Base-by-base conservation (phyloP, 192 early-diverging fungal species). In the Gaertneriomyces semiglobifer region DNA sequence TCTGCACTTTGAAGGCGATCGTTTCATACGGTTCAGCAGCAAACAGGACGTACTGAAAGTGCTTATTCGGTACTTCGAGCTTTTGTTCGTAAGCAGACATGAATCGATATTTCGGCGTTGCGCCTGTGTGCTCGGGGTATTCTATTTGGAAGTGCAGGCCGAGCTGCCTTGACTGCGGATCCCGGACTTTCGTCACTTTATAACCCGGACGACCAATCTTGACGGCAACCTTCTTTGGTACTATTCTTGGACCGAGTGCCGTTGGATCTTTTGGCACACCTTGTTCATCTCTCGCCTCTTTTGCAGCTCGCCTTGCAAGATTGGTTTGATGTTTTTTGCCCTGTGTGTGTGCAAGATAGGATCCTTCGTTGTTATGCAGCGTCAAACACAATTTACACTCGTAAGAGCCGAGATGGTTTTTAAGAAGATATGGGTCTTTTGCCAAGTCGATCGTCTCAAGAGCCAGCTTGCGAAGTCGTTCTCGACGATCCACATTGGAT, bases 321-420 rank as follows among this genome's bases (percentile, higher is more conserved):
- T 98, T 98, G 12, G 92, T 89, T 63, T 94, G 92, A 81, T 98
- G 96, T 80, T 97, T 98, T 67, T 98, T 98, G 60, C 94, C 96
- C 77, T 97, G 96, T 7, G 96, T 97, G 65, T 98, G 96, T 2
- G 94, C 92, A 16, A 98, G 79, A 73, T 98, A 98, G 1, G 89
- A 90, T 2, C 94, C 96, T 68, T 98, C 96, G 71, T 96, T 96
- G 87, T 79, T 93, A 90, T 82, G 79, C 12, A 79, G 75, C 6
- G 79, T 77, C 7, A 84, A 68, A 59, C 81, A 84, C 33, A 85
- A 73, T 53, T 84, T 82, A 71, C 82, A 85, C 56, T 84, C 84
- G 70, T 78, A 85, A 11, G 75, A 75, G 41, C 83, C 83, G 14
- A 84, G 71, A 53, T 85, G 83, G 69, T 82, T 85, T 46, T 92